Evolutionary conservation across 371 early-diverging fungal species (phyloP), one percentile per base, ranked within the genome.

Genomic region (Batrachochytrium dendrobatidis): DNA sequence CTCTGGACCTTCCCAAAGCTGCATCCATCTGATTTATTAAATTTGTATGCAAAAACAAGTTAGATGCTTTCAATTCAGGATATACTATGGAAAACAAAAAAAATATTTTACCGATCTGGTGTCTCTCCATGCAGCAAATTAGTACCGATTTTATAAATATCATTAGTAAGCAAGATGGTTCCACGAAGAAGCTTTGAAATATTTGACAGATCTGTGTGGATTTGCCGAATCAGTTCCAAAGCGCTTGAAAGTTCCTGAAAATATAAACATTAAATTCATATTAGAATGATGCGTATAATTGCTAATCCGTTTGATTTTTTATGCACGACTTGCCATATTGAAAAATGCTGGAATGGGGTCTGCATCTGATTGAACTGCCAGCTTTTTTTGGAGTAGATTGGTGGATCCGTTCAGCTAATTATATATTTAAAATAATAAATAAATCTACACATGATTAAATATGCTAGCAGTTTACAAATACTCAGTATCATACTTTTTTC

Each of bases 151-250:
- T 22, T 22, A 2, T 61, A 34, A 28, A 72, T 59, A 28, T 76
- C 74, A 54, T 68, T 68, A 0, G 77, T 62, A 49, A 75, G 54
- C 32, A 68, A 55, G 1, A 59, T 33, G 1, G 65, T 56, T 6
- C 75, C 75, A 3, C 76, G 61, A 7, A 77, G 35, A 7, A 73
- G 64, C 58, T 74, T 71, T 28, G 72, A 66, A n/a, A 79, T 60
- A 0, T n/a, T 24, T 10, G 67, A 65, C 0, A 79, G 62, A 55
- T 73, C 72, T 2, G 57, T 49, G 51, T 79, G 65, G 31, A 79
- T 75, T 17, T 54, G 69, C 24, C 67, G 62, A 8, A 75, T 51
- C 17, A 76, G 55, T 25, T 32, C 43, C 18, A 76, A 28, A 7
- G 63, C 73, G 53, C 60, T 64, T 5, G 34, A 28, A 7, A 71